Evolutionary conservation across 768 basidiomycete genomes (phyloP).

Genomic region (Kwoniella mangroviensis): DNA sequence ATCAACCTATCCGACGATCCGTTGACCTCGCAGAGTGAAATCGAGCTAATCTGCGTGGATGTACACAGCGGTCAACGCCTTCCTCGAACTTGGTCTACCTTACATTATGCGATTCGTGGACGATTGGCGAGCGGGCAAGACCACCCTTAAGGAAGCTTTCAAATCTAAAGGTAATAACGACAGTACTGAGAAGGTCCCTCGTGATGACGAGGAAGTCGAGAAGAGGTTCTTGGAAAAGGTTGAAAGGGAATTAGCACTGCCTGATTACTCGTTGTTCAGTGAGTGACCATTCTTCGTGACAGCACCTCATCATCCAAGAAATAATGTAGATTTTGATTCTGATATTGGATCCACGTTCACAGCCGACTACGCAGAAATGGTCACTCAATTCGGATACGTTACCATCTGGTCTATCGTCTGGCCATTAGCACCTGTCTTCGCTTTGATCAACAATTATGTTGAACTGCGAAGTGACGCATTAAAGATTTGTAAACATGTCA

Average conservation of each 20-base stretch:
- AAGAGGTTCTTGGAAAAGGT: constrained; percentile 78
- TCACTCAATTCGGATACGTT: constrained; percentile 85
- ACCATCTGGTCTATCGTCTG: constrained; percentile 91
- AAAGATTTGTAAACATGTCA: constrained; percentile 84
- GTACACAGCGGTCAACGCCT: constrained; percentile 66
- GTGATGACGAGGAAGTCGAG: constrained; percentile 64
- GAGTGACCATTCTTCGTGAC: constrained; percentile 22
- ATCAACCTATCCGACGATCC: background rate
- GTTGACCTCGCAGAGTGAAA: background rate
- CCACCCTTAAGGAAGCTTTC: constrained; percentile 46
- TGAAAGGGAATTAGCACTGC: constrained; percentile 74
- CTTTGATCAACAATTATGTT: constrained; percentile 84
- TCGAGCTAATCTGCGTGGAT: background rate
- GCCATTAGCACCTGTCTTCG: constrained; percentile 87
- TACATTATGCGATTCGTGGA: constrained; percentile 69
- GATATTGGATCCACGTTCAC: background rate
- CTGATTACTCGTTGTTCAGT: constrained; percentile 78
- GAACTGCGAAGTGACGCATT: constrained; percentile 93
- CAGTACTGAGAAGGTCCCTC: constrained; percentile 12
- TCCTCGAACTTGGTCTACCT: constrained; percentile 80
- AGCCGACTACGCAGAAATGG: constrained; percentile 93
- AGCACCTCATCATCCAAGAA: background rate
- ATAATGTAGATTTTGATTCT: too few relatives aligned
- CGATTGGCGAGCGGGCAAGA: constrained; percentile 50
- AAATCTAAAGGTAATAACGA: constrained; percentile 17